Evolutionary conservation across 805 yeast genomes (phyloP), one percentile per base, ranked within the genome.

Genomic region (Yueomyces sp.): DNA sequence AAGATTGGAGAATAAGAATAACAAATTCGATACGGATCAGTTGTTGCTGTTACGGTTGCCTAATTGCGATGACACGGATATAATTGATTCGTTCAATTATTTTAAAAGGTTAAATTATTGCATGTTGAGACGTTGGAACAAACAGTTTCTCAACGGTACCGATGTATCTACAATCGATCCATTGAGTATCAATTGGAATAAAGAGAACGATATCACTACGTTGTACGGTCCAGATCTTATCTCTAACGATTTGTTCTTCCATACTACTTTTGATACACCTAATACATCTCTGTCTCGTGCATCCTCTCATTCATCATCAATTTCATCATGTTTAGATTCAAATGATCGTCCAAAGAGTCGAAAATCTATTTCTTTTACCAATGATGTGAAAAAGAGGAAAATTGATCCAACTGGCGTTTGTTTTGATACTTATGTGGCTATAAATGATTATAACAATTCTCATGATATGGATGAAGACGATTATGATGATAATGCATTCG

Each of bases 91-190:
- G 40, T 42, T 44, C n/a, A 47, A 54, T 42, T 64, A 66, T 44
- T 49, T 65, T 34, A 48, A 57, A 31, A 64, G 94, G 40, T 66
- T 84, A 39, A 88, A 84, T 56, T 84, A 84, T 55, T 90, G 95
- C 12, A 72, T 85, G 41, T 90, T 96, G 96, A 73, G 97, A 57
- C 86, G 95, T 26, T 90, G 96, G 96, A 82, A 90, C 11, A 87
- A 88, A 63, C 71, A 84, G 42, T 74, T 81, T 51, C 72, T 74
- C 50, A 69, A 76, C 29, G 63, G 79, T 40, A 59, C 66, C 30
- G 68, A 76, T 11, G 8, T 29, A 3, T 86, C 94, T 9, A 34
- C 12, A 7, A 77, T 86, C 7, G 73, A 86, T 28, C 97, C 98
- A 2, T 82, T 85, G 49, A 71, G 72, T 30, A 81, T 90, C 44